These are phyloP conservation scores for Acanthamoeba triangularis DNA, from an alignment of 208 protist genomes.

Conservation along the genomic window DNA sequence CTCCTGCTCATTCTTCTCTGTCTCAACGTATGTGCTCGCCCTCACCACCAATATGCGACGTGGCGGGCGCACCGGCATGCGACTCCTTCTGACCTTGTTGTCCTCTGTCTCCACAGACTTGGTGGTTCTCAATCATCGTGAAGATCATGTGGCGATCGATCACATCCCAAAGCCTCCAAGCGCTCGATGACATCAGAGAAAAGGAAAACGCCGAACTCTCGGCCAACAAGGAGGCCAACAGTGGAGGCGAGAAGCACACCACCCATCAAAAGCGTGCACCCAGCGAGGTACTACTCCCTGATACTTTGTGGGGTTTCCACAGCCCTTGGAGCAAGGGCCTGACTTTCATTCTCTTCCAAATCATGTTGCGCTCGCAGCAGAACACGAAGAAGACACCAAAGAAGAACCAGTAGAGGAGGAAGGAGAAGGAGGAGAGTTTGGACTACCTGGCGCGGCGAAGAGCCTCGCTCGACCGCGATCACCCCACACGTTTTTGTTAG, in stretches of 20 bases:
- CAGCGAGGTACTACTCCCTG: not conserved
- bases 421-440: not conserved
- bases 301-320: not conserved
- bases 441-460: too few relatives aligned
- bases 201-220: not conserved
- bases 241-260: not conserved
- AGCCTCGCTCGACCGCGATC: not conserved
- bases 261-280: not conserved
- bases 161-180: not conserved
- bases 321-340: not conserved
- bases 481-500: not conserved
- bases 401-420: not conserved
- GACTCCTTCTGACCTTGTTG: not conserved
- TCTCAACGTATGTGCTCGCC: not conserved
- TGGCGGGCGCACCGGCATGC: too few relatives aligned
- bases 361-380: not conserved
- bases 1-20: not conserved
- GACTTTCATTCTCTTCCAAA: too few relatives aligned
- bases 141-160: constrained; percentile 31
- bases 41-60: too few relatives aligned
- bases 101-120: not conserved
- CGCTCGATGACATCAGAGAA: constrained; percentile 37
- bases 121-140: constrained; percentile 24
- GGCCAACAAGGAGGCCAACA: not conserved
- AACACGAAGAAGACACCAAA: constrained; percentile 16